These are phyloP conservation scores for maize (Zea mays) DNA, from an alignment of 176 grass and related monocot genomes.

Conservation along the genomic window DNA sequence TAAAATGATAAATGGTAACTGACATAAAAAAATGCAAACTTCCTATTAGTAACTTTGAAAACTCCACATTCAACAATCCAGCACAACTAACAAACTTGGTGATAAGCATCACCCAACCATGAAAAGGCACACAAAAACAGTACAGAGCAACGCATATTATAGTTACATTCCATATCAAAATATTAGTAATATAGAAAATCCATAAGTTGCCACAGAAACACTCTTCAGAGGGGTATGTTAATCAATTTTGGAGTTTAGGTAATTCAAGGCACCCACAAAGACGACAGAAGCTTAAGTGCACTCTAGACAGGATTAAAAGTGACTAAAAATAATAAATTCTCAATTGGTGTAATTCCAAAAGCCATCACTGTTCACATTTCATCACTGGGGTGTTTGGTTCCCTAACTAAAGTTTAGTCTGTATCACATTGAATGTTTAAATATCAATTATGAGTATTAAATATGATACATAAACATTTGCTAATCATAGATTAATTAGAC, in stretches of 20 bases:
- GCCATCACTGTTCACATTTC: background rate
- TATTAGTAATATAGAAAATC: background rate
- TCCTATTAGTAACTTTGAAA: background rate
- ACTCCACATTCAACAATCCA: background rate
- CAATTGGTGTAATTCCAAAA: background rate
- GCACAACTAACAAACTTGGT: background rate
- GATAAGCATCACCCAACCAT: slow-evolving; percentile 28
- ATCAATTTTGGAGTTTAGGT: background rate
- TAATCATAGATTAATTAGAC: no score
- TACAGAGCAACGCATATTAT: background rate
- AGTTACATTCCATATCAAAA: background rate
- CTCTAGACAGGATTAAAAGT: background rate
- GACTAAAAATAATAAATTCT: background rate
- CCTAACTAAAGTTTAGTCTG: no score
- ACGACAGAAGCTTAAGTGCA: background rate
- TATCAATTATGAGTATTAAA: no score
- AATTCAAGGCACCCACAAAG: slow-evolving; percentile 2
- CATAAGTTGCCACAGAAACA: background rate
- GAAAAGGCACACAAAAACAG: background rate
- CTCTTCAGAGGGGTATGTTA: background rate
- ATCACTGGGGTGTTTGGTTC: background rate
- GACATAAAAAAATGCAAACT: background rate
- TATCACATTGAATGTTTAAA: no score
- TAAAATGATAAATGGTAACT: background rate
- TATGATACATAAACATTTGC: no score